Evolutionary conservation across 208 protist species (phyloP).

Genomic region (Trypanosoma platydactyli): DNA sequence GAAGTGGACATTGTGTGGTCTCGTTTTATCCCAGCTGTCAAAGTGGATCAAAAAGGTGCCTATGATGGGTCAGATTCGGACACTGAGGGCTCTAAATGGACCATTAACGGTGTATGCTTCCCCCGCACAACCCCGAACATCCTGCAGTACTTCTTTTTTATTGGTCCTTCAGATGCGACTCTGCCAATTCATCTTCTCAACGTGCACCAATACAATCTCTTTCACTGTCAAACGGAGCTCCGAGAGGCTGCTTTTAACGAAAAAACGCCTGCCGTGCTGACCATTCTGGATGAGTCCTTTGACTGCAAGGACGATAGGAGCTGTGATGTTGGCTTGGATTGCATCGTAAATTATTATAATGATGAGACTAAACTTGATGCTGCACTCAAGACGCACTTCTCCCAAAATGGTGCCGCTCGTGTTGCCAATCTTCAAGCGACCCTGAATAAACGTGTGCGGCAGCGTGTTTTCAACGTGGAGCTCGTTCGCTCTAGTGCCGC

Average conservation of each 20-base stretch:
- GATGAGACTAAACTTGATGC: not conserved
- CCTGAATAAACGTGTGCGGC: slow-evolving; percentile 48
- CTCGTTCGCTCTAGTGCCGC: slow-evolving; percentile 66
- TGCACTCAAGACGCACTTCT: slow-evolving; percentile 13
- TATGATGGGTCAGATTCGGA: not conserved
- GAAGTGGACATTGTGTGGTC: slow-evolving; percentile 30
- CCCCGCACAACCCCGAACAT: slow-evolving; percentile 19
- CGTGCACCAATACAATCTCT: slow-evolving; percentile 71
- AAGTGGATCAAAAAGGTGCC: not conserved
- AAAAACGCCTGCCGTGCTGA: slow-evolving; percentile 23
- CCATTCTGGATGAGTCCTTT: slow-evolving; percentile 55
- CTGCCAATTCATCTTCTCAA: slow-evolving; percentile 59
- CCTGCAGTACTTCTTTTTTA: slow-evolving; percentile 71
- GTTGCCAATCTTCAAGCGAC: slow-evolving; percentile 20
- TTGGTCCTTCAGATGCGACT: slow-evolving; percentile 44
- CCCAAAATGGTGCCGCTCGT: not conserved
- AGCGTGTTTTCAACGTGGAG: slow-evolving; percentile 84
- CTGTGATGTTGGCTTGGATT: not conserved
- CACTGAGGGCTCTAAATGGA: slow-evolving; percentile 32
- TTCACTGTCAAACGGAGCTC: slow-evolving; percentile 53
- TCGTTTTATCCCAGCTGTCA: slow-evolving; percentile 17
- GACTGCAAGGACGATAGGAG: slow-evolving; percentile 3
- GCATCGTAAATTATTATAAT: slow-evolving; percentile 4
- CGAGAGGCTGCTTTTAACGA: slow-evolving; percentile 29
- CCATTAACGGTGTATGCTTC: slow-evolving; percentile 71